phyloP scores from a whole-genome alignment of 2,329 filamentous ascomycete species.

The Epichloe glyceriae region DNA sequence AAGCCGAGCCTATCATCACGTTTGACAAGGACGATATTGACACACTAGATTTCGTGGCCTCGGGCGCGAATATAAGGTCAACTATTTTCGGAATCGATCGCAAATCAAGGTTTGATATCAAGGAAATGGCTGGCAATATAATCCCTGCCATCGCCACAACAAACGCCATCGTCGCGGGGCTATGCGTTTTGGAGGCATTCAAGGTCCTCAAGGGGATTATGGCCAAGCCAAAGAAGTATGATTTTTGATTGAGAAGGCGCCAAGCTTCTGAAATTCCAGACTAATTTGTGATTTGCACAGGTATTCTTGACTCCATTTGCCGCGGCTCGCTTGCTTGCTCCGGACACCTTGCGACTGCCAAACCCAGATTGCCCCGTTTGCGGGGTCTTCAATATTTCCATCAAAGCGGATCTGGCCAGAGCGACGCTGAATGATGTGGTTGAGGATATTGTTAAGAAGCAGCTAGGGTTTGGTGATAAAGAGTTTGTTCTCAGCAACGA shows the following conservation, averaged over 20 bases:
- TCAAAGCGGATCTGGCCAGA: conserved; percentile 54
- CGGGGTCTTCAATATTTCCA: conserved; percentile 53
- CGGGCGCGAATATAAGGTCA: conserved; percentile 81
- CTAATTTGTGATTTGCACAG: conserved; percentile 21
- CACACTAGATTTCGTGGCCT: conserved; percentile 85
- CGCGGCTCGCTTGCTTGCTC: conserved; percentile 42
- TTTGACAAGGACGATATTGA: conserved; percentile 98
- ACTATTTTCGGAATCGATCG: conserved; percentile 76
- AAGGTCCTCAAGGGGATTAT: conserved; percentile 72
- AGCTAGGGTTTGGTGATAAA: conserved; percentile 63
- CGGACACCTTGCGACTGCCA: conserved; percentile 46
- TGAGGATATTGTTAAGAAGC: conserved; percentile 53
- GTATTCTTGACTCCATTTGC: conserved; percentile 67
- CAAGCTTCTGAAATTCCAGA: background rate
- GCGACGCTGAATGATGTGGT: conserved; percentile 73
- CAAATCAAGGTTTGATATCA: conserved; percentile 91
- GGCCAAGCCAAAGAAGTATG: conserved; percentile 59
- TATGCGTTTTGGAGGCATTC: conserved; percentile 86
- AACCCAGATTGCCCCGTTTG: conserved; percentile 79
- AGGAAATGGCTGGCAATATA: conserved; percentile 98
- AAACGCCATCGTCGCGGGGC: conserved; percentile 86
- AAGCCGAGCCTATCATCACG: conserved; percentile 52
- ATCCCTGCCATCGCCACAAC: conserved; percentile 97
- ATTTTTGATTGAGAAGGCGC: background rate
- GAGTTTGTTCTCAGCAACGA: conserved; percentile 71